Evolutionary conservation across 1,284 basidiomycete species (phyloP).

Genomic region (Fistulinella staudtii): DNA sequence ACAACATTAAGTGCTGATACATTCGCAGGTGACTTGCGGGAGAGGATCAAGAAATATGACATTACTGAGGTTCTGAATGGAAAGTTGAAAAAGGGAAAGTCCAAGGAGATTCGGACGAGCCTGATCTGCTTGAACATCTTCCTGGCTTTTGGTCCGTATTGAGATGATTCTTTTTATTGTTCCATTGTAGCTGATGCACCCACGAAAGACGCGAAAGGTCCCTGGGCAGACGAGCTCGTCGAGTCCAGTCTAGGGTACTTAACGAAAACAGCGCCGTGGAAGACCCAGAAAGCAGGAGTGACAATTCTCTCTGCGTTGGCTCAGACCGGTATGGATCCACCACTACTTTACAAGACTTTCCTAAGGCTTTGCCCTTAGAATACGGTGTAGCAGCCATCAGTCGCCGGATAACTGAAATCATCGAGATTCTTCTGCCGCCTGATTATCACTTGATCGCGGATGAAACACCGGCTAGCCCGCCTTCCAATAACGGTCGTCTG

Average conservation of each 20-base stretch:
- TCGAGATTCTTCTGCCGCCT: conserved; percentile 20
- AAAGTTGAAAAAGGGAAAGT: conserved; percentile 14
- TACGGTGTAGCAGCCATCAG: conserved; percentile 13
- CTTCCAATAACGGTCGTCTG: neutral
- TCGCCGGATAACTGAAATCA: conserved; percentile 6
- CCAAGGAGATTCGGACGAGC: conserved; percentile 20
- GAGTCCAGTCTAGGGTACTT: conserved; percentile 11
- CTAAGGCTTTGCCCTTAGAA: conserved; percentile 7
- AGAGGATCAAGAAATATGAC: conserved; percentile 6
- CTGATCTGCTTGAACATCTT: conserved; percentile 26
- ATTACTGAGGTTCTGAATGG: conserved; percentile 15
- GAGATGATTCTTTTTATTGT: neutral
- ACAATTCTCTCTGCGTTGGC: conserved; percentile 22
- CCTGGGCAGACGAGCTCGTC: conserved; percentile 15
- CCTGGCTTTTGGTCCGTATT: conserved; percentile 4
- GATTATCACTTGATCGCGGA: conserved; percentile 9
- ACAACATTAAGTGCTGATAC: conserved; percentile 1
- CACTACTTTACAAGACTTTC: no score
- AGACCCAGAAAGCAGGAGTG: conserved; percentile 24
- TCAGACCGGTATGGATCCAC: conserved; percentile 18
- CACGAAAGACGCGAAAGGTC: conserved; percentile 3
- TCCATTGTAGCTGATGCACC: neutral
- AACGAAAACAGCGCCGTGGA: conserved; percentile 10
- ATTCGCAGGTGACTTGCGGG: conserved; percentile 16
- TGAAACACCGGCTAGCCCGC: neutral